Base-by-base conservation (phyloP, 2,329 filamentous ascomycete genomes). In the Calonectria naviculata region DNA sequence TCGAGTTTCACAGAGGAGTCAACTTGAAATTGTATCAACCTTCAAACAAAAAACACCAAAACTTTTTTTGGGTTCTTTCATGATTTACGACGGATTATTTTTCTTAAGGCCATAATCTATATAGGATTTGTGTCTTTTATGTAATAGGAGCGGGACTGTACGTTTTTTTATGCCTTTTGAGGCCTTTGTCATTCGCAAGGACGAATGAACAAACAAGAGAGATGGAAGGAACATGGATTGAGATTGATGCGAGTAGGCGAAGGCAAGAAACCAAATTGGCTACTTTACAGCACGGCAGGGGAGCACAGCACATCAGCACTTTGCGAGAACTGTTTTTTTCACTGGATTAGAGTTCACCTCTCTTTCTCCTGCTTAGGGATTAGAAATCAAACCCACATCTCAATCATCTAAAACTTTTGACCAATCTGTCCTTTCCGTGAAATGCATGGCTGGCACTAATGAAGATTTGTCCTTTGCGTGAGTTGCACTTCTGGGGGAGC, bases 321-420 rank as follows among this genome's bases (percentile, higher is more conserved):
- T 72, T 69, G 71, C 70, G 69, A 74, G 70, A 74, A 72, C 65
- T 78, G 66, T 67, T 68, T 60, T 46, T 63, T 73, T 74, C 34
- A 70, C 71, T 75, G 68, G 70, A 70, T 71, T 78, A 79, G 77
- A 78, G 70, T 76, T 77, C 72, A 69, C 73, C 75, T 70, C 74
- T 73, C 77, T 76, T 73, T 71, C 65, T 49, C 69, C 28, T 74
- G 67, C 67, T 56, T 64, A 52, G 69, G 74, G 71, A 72, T 75
- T 77, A 77, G 69, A 78, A 73, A 78, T 73, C 75, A 70, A 73
- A 71, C 71, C 67, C 68, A 42, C 65, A 67, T 72, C 52, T 56
- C 68, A 71, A 49, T 65, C 58, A 65, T 65, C 26, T 44, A 31
- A 62, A 60, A 8, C 4, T 54, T 10, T 19, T 21, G 3, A 12